Evolutionary conservation across 139 green algal species (phyloP).

Genomic region (Dunaliella primolecta): DNA sequence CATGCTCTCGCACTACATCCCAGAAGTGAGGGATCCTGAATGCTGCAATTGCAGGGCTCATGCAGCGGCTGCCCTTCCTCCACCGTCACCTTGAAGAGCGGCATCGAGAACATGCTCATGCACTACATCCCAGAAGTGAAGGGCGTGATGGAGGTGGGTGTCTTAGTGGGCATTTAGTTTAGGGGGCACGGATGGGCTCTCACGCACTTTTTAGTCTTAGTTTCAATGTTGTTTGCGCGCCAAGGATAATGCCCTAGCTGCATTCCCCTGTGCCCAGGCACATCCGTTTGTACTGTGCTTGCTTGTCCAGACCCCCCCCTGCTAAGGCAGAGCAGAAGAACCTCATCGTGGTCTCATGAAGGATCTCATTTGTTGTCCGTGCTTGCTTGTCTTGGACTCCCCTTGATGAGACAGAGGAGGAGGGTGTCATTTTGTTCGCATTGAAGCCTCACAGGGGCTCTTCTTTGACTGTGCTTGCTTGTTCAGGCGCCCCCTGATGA

Average conservation of each 20-base stretch:
- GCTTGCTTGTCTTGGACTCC: no score
- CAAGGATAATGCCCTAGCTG: neutral
- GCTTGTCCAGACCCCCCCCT: no score
- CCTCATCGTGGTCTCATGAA: no score
- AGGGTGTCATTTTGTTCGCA: no score
- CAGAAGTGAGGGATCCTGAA: slow-evolving; percentile 78
- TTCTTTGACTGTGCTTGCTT: slow-evolving; percentile 20
- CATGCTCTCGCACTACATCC: slow-evolving; percentile 98
- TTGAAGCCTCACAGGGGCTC: no score
- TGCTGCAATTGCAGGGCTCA: slow-evolving; percentile 70
- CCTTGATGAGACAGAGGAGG: no score
- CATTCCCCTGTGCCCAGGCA: no score
- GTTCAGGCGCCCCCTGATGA: slow-evolving; percentile 73
- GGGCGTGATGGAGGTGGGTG: slow-evolving; percentile 54
- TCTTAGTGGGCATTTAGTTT: neutral
- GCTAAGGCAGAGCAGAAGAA: no score
- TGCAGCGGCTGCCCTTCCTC: slow-evolving; percentile 95
- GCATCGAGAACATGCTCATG: slow-evolving; percentile 99
- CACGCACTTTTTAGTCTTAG: neutral
- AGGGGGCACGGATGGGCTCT: neutral
- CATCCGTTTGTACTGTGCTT: no score
- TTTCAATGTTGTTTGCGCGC: neutral
- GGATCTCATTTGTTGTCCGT: no score
- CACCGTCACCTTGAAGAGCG: slow-evolving; percentile 92
- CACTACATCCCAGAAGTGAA: slow-evolving; percentile 92